Base-by-base conservation (phyloP, 768 basidiomycete species). In the Trametes gibbosa region DNA sequence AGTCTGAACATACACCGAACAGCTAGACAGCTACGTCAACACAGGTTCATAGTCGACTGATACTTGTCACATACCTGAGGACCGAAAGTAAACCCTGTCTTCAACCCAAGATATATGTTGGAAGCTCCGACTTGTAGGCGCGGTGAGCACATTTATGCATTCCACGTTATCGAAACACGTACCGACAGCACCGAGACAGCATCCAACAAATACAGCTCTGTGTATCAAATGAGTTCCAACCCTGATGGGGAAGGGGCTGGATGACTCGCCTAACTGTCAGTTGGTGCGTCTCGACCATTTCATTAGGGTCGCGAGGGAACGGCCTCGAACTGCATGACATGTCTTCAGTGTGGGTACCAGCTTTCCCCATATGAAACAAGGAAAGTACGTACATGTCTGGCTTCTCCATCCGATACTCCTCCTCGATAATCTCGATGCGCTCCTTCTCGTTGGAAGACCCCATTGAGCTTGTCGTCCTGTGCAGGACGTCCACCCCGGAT, bases 41-140 rank as follows among this genome's bases (percentile, higher is more conserved):
- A 13, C 29, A 10, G 14, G 5, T 48, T 14, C 17, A 45, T 23
- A 17, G 27, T 12, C 2, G 5, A 29, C 5, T 7, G 17, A 1
- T 16, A 10, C 5, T 1, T 27, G 25, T 13, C 12, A 6, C 55
- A 4, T 47, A 66, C 65, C 55, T 83, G 81, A 29, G 83, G 80
- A 23, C 84, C 85, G 68, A 86, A 85, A 1, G 83, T 84, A 68
- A 84, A 85, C 21, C 85, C 85, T 1, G 85, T 86, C 73, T 87
- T 86, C 56, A 87, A 69, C 34, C 86, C 84, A n/a, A 86, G 81
- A 68, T 88, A 86, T 58, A 88, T 81, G 68, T 85, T 84, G 45
- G 82, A 83, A 12, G 85, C 82, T 45, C 81, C 79, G 24, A 86
- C 81, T 59, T n/a, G 8, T 3, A 25, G 17, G 5, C 9, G 7